phyloP scores from a whole-genome alignment of 2,329 filamentous ascomycete genomes.

The Verticillium zaregamsianum region DNA sequence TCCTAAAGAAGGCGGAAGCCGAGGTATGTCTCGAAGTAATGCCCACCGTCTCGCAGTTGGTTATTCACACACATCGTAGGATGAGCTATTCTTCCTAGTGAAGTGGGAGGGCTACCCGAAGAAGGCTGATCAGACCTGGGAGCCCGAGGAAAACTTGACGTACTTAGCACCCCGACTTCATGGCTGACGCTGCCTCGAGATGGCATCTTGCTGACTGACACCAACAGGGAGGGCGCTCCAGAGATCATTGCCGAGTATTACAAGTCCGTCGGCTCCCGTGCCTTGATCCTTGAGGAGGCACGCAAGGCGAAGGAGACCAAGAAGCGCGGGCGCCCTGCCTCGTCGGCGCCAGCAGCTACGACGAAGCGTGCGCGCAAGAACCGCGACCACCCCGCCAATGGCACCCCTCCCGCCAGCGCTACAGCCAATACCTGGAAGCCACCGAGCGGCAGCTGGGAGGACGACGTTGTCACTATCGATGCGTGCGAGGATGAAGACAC shows the following conservation, averaged over 20 bases:
- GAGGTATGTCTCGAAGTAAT: slow-evolving; percentile 34
- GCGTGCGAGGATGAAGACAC: slow-evolving; percentile 63
- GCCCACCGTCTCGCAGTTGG: not conserved
- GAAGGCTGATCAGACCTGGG: slow-evolving; percentile 71
- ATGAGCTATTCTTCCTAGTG: slow-evolving; percentile 59
- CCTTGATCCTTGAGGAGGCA: slow-evolving; percentile 47
- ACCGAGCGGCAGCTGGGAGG: slow-evolving; percentile 73
- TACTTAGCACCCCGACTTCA: slow-evolving; percentile 26
- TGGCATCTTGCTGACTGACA: not conserved
- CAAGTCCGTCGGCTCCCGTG: slow-evolving; percentile 57
- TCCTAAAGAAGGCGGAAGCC: slow-evolving; percentile 24
- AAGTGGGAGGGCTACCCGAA: slow-evolving; percentile 79
- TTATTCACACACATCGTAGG: slow-evolving; percentile 25
- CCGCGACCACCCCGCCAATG: slow-evolving; percentile 43
- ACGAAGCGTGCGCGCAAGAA: slow-evolving; percentile 43
- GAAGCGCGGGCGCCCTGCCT: slow-evolving; percentile 50
- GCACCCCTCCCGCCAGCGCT: slow-evolving; percentile 42
- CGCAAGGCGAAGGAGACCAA: slow-evolving; percentile 46
- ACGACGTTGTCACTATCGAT: slow-evolving; percentile 65
- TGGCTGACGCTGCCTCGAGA: not conserved
- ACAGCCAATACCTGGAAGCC: slow-evolving; percentile 54
- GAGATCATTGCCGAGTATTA: slow-evolving; percentile 64
- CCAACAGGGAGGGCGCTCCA: slow-evolving; percentile 48
- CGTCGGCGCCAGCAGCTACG: slow-evolving; percentile 31
- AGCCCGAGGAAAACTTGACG: slow-evolving; percentile 68